Evolutionary conservation across 768 basidiomycete species (phyloP), one percentile per base, ranked within the genome.

Genomic region (Podaxis rugospora): DNA sequence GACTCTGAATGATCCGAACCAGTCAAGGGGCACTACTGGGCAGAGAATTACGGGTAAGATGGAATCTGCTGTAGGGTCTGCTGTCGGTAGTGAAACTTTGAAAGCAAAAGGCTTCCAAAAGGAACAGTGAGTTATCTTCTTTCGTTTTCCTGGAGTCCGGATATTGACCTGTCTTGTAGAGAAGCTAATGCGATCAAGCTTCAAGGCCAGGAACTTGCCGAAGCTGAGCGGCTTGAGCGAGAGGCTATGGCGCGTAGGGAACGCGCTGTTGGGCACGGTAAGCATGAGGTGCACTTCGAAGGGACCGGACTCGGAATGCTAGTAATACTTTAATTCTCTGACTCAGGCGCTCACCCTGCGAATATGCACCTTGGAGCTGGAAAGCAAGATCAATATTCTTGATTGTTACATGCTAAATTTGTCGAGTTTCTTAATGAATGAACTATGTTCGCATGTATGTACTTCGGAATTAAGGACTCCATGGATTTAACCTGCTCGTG

Each of bases 141-240:
- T 16, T 27, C 18, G 2, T 21, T 53, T 21, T 37, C 5, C 4
- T 35, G 21, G 18, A 23, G 11, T 27, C 18, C 28, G 44, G 50
- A 23, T 21, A 42, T 6, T 25, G 40, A 18, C 18, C 25, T 32
- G 32, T 9, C 47, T 27, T 57, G 37, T 55, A 80, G 79, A 54
- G 81, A 83, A 69, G 83, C 82, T 0, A 72, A 77, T 27, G 69
- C 76, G 0, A 62, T 77, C 40, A 80, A 79, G 61, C 56, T 75
- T 9, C 83, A 85, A 67, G 74, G 76, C 27, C 67, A 69, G 5
- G 83, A 84, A 65, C 70, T 85, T 18, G 73, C 77, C 2, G 80
- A 84, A 66, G 83, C 84, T 16, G 81, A 84, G 67, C 76, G 80
- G 11, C 72, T 84, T 5, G 83, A 85, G 67, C 70, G 70, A 4